Evolutionary conservation across 2,329 filamentous ascomycete genomes (phyloP).

Genomic region (Xylariomycetidae sp.): DNA sequence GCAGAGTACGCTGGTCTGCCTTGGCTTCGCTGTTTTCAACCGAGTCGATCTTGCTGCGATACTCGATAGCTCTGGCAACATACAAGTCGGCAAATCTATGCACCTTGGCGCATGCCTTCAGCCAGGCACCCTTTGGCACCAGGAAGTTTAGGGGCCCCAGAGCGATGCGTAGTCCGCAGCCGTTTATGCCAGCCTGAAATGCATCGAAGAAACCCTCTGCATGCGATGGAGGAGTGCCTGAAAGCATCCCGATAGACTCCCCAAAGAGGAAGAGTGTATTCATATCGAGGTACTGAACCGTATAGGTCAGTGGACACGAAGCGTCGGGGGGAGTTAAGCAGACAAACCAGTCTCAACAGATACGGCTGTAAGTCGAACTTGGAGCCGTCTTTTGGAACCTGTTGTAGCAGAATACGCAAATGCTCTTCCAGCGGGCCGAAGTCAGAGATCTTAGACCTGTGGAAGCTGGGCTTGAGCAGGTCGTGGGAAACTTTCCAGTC

Average conservation of each 20-base stretch:
- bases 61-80: constrained; percentile 17
- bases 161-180: constrained; percentile 18
- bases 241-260: constrained; percentile 18
- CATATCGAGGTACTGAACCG: constrained; percentile 17
- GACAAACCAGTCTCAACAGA: constrained; percentile 15
- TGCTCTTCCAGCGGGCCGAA: constrained; percentile 17
- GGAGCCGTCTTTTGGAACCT: constrained; percentile 18
- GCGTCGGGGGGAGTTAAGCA: constrained; percentile 8
- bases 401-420: constrained; percentile 12
- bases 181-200: constrained; percentile 17
- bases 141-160: constrained; percentile 18
- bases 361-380: constrained; percentile 18
- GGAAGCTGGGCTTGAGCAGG: constrained; percentile 19
- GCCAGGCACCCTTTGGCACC: constrained; percentile 17
- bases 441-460: constrained; percentile 17
- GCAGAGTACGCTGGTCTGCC: constrained; percentile 13
- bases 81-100: constrained; percentile 17
- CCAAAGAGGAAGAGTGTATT: constrained; percentile 19
- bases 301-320: constrained; percentile 13
- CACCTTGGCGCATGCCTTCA: constrained; percentile 17
- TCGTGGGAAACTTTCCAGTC: constrained; percentile 19
- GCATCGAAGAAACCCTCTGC: constrained; percentile 16
- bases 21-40: constrained; percentile 12
- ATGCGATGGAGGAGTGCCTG: constrained; percentile 14
- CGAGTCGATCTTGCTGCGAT: constrained; percentile 12